These are phyloP conservation scores for Chrysochromulina tobinii DNA, from an alignment of 78 protist species.

Conservation along the genomic window DNA sequence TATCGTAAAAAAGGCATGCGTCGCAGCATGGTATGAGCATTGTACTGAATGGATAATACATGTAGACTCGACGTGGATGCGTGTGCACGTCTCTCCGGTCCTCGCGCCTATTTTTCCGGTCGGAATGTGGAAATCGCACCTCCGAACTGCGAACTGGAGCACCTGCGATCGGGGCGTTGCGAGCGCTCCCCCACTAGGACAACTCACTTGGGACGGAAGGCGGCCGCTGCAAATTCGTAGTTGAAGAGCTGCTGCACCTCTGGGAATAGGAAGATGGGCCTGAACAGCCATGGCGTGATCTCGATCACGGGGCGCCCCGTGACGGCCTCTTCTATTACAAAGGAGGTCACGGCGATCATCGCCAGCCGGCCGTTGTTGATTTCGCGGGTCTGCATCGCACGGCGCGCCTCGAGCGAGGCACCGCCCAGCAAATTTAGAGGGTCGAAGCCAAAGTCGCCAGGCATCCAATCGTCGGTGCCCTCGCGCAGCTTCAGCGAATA, in stretches of 20 bases:
- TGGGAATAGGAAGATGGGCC: not conserved
- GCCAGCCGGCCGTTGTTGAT: conserved; percentile 29
- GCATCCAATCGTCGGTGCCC: not conserved
- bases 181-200: no score
- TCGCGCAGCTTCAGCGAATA: not conserved
- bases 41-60: no score
- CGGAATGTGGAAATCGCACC: no score
- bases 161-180: no score
- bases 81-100: no score
- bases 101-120: no score
- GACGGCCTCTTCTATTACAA: conserved; percentile 19
- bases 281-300: not conserved
- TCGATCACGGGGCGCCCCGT: not conserved
- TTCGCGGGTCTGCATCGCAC: not conserved
- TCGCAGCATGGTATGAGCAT: no score
- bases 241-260: not conserved
- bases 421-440: not conserved
- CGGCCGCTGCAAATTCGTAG: not conserved
- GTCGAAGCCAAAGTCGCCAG: not conserved
- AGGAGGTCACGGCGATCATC: conserved; percentile 27
- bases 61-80: no score
- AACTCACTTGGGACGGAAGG: not conserved
- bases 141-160: no score
- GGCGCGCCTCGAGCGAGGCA: not conserved
- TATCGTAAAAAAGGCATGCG: no score